Percentiles rank a stretch among this genome's conserved stretches.
These are phyloP conservation scores for Xerocomus potaroensis DNA, from an alignment of 768 basidiomycete genomes.

Conservation along the genomic window DNA sequence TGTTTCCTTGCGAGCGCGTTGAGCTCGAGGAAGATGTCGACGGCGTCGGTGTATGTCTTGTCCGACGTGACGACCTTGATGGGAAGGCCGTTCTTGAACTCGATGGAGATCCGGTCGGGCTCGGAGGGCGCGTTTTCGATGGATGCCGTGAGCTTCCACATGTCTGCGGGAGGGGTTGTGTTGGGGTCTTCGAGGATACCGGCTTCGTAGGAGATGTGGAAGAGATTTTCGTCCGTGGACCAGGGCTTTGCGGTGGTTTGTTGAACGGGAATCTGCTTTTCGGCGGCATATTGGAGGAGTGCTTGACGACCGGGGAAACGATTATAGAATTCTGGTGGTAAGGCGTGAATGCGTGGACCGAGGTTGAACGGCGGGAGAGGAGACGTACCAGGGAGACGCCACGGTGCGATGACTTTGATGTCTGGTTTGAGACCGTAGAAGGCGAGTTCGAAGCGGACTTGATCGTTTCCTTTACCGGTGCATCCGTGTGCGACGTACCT, in stretches of 20 bases:
- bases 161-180: conserved; percentile 88
- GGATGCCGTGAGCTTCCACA: conserved; percentile 96
- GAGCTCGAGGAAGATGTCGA: conserved; percentile 89
- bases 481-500: conserved; percentile 98
- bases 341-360: not conserved
- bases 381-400: conserved; percentile 82
- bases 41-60: conserved; percentile 80
- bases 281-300: conserved; percentile 82
- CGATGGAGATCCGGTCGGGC: conserved; percentile 79
- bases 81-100: conserved; percentile 85
- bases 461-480: conserved; percentile 99
- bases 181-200: conserved; percentile 98
- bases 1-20: conserved; percentile 93
- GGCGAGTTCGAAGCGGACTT: conserved; percentile 98
- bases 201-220: conserved; percentile 99
- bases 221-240: conserved; percentile 99
- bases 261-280: conserved; percentile 86
- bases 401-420: conserved; percentile 98
- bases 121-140: conserved; percentile 76
- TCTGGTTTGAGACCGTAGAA: conserved; percentile 98
- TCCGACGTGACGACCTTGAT: conserved; percentile 64
- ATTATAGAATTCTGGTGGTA: conserved; percentile 82
- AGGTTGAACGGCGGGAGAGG: not conserved
- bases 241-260: conserved; percentile 97
- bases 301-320: conserved; percentile 95